phyloP scores from a whole-genome alignment of 768 basidiomycete species.

The Inosperma sp. region DNA sequence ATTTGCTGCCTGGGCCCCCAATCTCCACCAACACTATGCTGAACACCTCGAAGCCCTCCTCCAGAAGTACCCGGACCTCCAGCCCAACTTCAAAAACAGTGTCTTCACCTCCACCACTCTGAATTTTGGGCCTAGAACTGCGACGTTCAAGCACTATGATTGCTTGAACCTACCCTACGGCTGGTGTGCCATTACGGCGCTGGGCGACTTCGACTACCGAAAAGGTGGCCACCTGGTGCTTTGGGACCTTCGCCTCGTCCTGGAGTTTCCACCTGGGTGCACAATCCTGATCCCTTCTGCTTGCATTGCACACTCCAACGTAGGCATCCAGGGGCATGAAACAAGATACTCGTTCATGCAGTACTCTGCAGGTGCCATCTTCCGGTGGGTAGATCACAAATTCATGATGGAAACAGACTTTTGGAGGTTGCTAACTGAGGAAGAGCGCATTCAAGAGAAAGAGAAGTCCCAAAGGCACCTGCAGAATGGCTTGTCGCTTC shows the following conservation, averaged over 20 bases:
- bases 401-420: too few relatives aligned
- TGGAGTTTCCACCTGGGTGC: conserved; percentile 23
- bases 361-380: too few relatives aligned
- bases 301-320: background rate
- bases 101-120: conserved; percentile 25
- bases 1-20: conserved; percentile 7
- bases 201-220: conserved; percentile 21
- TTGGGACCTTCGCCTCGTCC: conserved; percentile 19
- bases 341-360: too few relatives aligned
- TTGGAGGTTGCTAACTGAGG: too few relatives aligned
- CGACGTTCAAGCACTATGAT: conserved; percentile 23
- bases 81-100: conserved; percentile 7
- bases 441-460: too few relatives aligned
- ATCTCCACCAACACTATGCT: background rate
- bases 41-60: background rate
- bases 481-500: too few relatives aligned
- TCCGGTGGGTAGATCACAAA: too few relatives aligned
- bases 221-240: conserved; percentile 24
- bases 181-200: conserved; percentile 24
- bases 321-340: background rate
- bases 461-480: too few relatives aligned
- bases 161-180: conserved; percentile 24
- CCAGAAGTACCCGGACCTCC: background rate
- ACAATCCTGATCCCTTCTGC: conserved; percentile 23
- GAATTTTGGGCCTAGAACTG: conserved; percentile 25